Evolutionary conservation across 768 basidiomycete species (phyloP).

Genomic region (Podaxis rugospora): DNA sequence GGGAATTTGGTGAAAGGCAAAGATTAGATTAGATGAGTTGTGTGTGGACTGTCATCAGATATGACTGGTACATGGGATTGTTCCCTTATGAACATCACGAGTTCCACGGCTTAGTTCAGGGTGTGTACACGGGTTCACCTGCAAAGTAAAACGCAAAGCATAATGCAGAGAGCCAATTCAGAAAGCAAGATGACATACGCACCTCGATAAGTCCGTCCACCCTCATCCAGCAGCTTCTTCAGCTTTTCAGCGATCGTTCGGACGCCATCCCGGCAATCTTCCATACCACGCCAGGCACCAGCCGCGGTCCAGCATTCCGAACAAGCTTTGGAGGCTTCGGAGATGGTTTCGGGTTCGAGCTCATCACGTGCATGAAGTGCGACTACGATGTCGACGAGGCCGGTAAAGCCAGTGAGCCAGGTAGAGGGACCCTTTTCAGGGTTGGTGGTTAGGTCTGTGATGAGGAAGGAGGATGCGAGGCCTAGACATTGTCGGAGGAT

Average conservation of each 20-base stretch:
- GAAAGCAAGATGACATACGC: slow-evolving; percentile 15
- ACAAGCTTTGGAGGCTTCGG: slow-evolving; percentile 63
- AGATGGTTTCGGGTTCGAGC: slow-evolving; percentile 74
- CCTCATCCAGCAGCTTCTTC: slow-evolving; percentile 51
- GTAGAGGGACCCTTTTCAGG: slow-evolving; percentile 49
- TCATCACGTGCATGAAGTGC: slow-evolving; percentile 65
- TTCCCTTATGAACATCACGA: background rate
- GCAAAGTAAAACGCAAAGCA: slow-evolving; percentile 6
- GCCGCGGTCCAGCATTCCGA: slow-evolving; percentile 80
- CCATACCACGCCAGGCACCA: slow-evolving; percentile 64
- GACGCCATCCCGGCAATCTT: slow-evolving; percentile 59
- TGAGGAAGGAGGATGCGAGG: slow-evolving; percentile 73
- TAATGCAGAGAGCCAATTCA: background rate
- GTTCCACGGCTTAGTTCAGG: slow-evolving; percentile 18
- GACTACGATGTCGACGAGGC: slow-evolving; percentile 67
- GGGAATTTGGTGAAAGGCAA: background rate
- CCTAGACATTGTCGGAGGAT: slow-evolving; percentile 59
- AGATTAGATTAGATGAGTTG: background rate
- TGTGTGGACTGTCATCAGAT: background rate
- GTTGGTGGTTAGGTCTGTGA: slow-evolving; percentile 69
- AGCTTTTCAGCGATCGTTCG: slow-evolving; percentile 57
- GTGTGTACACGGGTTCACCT: slow-evolving; percentile 36
- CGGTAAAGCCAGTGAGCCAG: slow-evolving; percentile 66
- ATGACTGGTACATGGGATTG: background rate
- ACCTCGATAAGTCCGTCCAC: slow-evolving; percentile 47